Base-by-base conservation (phyloP, 371 early-diverging fungal species). In the Chytridiales sp. region DNA sequence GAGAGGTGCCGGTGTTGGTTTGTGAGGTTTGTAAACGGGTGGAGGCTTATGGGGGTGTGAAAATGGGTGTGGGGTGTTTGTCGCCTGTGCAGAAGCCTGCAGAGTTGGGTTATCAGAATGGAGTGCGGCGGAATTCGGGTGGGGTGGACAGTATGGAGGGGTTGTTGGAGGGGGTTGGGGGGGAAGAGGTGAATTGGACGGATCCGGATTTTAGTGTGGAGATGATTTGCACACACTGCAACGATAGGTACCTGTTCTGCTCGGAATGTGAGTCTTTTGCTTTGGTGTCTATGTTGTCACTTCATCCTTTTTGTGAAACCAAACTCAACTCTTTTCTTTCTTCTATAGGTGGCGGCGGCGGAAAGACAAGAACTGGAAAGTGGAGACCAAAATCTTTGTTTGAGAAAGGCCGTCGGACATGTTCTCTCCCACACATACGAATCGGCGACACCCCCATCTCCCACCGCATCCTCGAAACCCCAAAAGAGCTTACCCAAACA, bases 271-370 rank as follows among this genome's bases (percentile, higher is more conserved):
- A n/a, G n/a, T n/a, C n/a, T n/a, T n/a, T n/a, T n/a, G n/a, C n/a
- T n/a, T n/a, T n/a, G n/a, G n/a, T n/a, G n/a, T n/a, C n/a, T n/a
- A n/a, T n/a, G n/a, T n/a, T n/a, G n/a, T n/a, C n/a, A n/a, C n/a
- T n/a, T n/a, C n/a, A n/a, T n/a, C n/a, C n/a, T n/a, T n/a, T n/a
- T n/a, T n/a, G n/a, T n/a, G n/a, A n/a, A n/a, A n/a, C n/a, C n/a
- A n/a, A n/a, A n/a, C n/a, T n/a, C n/a, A n/a, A n/a, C n/a, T n/a
- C n/a, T n/a, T n/a, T n/a, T n/a, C n/a, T n/a, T n/a, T n/a, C n/a
- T n/a, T n/a, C n/a, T n/a, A n/a, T n/a, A n/a, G n/a, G n/a, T 47
- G 77, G 77, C 11, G 75, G 77, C 31, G 77, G 77, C 31, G 77
- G 77, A 5, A 74, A 72, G 49, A 49, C 58, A 24, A 68, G 77